These are phyloP conservation scores for Skeletonema costatum DNA, from an alignment of 108 stramenopile species.

Conservation along the genomic window DNA sequence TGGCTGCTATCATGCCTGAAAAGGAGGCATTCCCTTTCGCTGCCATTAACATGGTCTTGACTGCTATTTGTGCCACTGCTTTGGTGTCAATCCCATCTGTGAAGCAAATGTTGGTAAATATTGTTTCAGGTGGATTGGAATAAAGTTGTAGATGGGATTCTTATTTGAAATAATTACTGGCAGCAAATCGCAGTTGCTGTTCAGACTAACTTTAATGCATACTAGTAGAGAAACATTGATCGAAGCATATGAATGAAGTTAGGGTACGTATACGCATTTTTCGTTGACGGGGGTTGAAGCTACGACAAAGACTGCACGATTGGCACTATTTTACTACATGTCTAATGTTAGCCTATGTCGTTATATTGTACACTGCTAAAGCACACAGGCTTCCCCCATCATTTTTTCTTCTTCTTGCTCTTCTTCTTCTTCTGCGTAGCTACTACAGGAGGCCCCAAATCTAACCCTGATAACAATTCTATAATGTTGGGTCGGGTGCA, in stretches of 20 bases:
- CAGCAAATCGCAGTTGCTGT: not conserved
- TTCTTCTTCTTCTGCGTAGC: not conserved
- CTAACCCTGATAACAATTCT: not conserved
- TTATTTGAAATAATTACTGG: conserved; percentile 1
- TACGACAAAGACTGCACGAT: too few species aligned
- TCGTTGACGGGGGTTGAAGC: too few species aligned
- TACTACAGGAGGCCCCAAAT: not conserved
- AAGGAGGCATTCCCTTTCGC: conserved; percentile 70
- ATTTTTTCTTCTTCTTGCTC: conserved; percentile 1
- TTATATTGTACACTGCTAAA: conserved; percentile 1
- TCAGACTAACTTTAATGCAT: not conserved
- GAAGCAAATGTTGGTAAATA: conserved; percentile 28
- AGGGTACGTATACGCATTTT: too few species aligned
- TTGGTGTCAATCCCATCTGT: conserved; percentile 56
- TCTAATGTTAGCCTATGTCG: conserved; percentile 7
- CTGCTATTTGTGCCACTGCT: conserved; percentile 46
- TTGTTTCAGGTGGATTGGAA: conserved; percentile 41
- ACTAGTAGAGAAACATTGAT: not conserved
- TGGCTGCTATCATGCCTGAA: conserved; percentile 51
- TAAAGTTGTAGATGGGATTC: conserved; percentile 13
- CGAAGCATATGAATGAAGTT: too few species aligned
- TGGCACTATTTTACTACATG: not conserved
- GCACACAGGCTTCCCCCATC: not conserved
- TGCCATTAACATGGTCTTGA: conserved; percentile 57
- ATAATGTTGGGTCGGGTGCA: not conserved